Base-by-base conservation (phyloP, 805 yeast genomes). In the Lipomyces chichibuensis region DNA sequence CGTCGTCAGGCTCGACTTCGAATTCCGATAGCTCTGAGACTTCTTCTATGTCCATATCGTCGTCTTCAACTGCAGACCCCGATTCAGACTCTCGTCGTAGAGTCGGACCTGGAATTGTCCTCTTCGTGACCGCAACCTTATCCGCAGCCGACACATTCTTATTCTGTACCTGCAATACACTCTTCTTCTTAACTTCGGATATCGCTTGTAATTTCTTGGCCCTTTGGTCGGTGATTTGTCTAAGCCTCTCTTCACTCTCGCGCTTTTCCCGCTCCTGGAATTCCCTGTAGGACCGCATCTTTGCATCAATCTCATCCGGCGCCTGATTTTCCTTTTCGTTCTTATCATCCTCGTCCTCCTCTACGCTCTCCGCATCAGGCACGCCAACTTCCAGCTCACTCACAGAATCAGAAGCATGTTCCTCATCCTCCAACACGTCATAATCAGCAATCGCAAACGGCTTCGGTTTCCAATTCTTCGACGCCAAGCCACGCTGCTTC, bases 211-310 rank as follows among this genome's bases (percentile, higher is more conserved):
- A 23, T 29, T 37, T 39, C 33, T 51, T 60, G 8, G 49, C 25
- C 39, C 6, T 56, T 59, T 33, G 37, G 37, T 56, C 43, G 4
- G 58, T 54, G 3, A 66, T n/a, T 54, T 58, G 32, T 55, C 49
- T 43, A 27, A 68, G 51, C n/a, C 33, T 23, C 54, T 13, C 51
- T 14, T 68, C 60, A 33, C 69, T 65, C 37, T 63, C 69, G 5
- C 65, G 62, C 43, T 61, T 49, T 32, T 68, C 71, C 17, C 70
- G 65, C 14, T 65, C 71, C 32, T 65, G 65, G 25, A 65, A 32
- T 46, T 66, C 67, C 37, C 32, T 68, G 39, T 63, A 66, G 33
- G 49, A 39, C 29, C 59, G 57, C 55, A 66, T 52, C 32, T 54
- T 58, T 14, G 46, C 54, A 25, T 68, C 71, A 20, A 68, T 52